A percentile compares a stretch with the other conserved stretches of the same genome.
These are phyloP conservation scores for Coniella lustricola DNA, from an alignment of 2,329 filamentous ascomycete species.

Conservation along the genomic window DNA sequence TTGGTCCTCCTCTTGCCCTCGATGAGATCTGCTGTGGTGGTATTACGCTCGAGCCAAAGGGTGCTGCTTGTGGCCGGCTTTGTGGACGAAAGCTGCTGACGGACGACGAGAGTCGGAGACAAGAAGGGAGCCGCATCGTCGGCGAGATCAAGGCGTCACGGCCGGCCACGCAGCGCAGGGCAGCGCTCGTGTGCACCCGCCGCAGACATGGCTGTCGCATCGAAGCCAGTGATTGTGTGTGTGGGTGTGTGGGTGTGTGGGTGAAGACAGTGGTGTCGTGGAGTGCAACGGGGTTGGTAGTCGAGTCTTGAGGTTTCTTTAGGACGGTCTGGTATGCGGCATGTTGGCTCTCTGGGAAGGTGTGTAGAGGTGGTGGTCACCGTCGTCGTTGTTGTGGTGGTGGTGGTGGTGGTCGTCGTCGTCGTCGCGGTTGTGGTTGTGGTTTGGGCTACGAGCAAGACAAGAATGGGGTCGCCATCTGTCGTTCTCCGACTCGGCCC, in stretches of 20 bases:
- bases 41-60: no score
- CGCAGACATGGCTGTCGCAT: conserved; percentile 29
- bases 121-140: neutral
- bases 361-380: no score
- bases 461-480: neutral
- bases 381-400: no score
- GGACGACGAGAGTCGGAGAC: neutral
- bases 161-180: conserved; percentile 12
- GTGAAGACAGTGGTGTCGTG: neutral
- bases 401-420: no score
- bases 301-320: no score
- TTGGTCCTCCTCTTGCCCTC: neutral
- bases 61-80: no score
- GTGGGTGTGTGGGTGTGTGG: no score
- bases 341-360: no score
- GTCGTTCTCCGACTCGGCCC: no score
- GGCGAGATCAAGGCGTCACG: conserved; percentile 4
- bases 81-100: neutral
- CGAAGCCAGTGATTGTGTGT: conserved; percentile 21
- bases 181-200: conserved; percentile 21
- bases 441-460: no score
- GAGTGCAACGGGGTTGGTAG: conserved; percentile 8
- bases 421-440: no score
- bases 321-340: neutral
- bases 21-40: neutral